Evolutionary conservation across 2,329 filamentous ascomycete species (phyloP).

Genomic region (Domatiomyces catenatus): DNA sequence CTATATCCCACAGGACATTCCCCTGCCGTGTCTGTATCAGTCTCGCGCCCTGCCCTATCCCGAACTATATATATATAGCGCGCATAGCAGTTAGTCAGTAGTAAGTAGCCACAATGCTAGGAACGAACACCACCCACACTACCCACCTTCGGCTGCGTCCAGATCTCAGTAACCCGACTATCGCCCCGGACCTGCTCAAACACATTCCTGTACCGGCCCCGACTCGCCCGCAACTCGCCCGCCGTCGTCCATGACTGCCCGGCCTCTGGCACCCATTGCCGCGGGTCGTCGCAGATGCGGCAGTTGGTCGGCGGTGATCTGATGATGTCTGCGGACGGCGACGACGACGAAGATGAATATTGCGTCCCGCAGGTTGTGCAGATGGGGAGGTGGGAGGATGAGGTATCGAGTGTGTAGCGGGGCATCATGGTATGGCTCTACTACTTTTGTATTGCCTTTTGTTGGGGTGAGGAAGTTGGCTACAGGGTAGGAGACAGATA

Average conservation of each 20-base stretch:
- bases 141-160: constrained; percentile 15
- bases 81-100: no score
- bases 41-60: constrained; percentile 60
- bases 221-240: constrained; percentile 41
- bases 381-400: constrained; percentile 1
- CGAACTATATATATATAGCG: no score
- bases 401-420: neutral
- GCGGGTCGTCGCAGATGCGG: constrained; percentile 9
- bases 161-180: constrained; percentile 10
- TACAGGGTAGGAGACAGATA: no score
- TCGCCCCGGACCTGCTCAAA: constrained; percentile 10
- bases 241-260: constrained; percentile 15
- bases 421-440: no score
- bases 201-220: constrained; percentile 6
- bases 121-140: no score
- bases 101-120: no score
- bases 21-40: constrained; percentile 50
- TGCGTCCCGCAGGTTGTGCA: constrained; percentile 17
- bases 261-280: constrained; percentile 13
- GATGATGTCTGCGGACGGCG: no score
- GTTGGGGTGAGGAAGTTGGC: no score
- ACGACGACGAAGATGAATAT: constrained; percentile 10
- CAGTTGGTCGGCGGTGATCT: neutral
- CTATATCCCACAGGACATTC: constrained; percentile 67
- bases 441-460: neutral